These are phyloP conservation scores for Pelargonium myrrhifolium DNA, from an alignment of 441 rosid species.

Conservation along the genomic window DNA sequence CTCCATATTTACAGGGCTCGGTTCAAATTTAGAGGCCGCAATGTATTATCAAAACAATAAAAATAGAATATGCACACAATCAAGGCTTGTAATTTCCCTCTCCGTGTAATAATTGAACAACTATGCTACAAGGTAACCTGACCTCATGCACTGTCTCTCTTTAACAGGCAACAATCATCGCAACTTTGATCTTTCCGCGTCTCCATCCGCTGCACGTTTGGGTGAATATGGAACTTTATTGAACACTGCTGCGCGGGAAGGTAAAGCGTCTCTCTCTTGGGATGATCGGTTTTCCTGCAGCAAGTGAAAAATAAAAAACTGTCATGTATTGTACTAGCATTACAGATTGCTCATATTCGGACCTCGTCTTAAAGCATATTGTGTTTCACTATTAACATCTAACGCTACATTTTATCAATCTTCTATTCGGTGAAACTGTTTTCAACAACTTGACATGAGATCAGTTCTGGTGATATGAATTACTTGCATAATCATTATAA, in stretches of 20 bases:
- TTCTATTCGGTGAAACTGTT: neutral
- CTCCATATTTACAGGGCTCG: neutral
- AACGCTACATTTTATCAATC: neutral
- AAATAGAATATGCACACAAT: neutral
- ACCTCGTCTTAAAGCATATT: neutral
- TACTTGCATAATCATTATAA: too few species aligned
- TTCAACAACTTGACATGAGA: neutral
- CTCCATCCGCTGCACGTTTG: neutral
- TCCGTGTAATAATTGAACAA: neutral
- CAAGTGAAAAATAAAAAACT: neutral
- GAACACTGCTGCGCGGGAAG: neutral
- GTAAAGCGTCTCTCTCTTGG: neutral
- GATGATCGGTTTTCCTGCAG: neutral
- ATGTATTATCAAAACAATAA: neutral
- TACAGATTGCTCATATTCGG: neutral
- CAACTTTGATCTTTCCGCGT: neutral
- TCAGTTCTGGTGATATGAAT: too few species aligned
- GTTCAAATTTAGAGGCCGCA: neutral
- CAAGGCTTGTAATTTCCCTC: neutral
- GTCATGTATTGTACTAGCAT: neutral
- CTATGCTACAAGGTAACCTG: neutral
- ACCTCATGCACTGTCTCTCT: neutral
- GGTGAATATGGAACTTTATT: neutral
- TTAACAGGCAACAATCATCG: neutral
- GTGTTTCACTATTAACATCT: neutral